A percentile compares a stretch with the other conserved stretches of the same genome.
These are phyloP conservation scores for Cornus controversa DNA, from an alignment of 148 eudicot species.

Conservation along the genomic window DNA sequence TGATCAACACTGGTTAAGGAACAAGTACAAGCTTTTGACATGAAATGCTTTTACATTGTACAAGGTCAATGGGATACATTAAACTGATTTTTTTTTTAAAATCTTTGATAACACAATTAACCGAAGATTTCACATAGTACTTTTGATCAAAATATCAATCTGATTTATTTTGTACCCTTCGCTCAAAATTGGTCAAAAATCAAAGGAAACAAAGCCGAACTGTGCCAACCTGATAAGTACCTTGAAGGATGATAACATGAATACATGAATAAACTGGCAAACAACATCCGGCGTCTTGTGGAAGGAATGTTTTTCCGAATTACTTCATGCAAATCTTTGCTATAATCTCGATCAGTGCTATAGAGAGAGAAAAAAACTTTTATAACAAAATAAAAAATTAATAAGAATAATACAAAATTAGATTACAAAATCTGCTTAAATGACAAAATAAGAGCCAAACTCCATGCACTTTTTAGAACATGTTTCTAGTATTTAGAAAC, in stretches of 20 bases:
- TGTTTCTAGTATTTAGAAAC: not conserved
- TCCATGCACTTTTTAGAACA: not conserved
- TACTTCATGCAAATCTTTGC: conserved; percentile 27
- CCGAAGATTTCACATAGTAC: not conserved
- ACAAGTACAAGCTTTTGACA: not conserved
- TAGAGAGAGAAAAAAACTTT: not conserved
- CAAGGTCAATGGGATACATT: not conserved
- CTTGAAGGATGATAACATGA: conserved; percentile 54
- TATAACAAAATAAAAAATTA: not conserved
- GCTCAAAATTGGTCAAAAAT: not conserved
- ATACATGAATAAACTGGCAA: conserved; percentile 46
- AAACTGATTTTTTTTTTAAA: not conserved
- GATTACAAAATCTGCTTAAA: not conserved
- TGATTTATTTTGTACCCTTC: no score
- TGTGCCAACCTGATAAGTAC: conserved; percentile 69
- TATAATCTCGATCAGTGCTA: conserved; percentile 32
- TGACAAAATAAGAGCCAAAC: not conserved
- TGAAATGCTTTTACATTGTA: not conserved
- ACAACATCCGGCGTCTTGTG: conserved; percentile 57
- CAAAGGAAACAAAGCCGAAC: conserved; percentile 16
- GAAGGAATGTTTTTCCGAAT: conserved; percentile 24
- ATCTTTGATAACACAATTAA: no score
- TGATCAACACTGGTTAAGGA: not conserved
- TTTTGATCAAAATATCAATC: no score
- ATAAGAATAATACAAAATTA: not conserved